A percentile compares a stretch with the other conserved stretches of the same genome.
Conservation (phyloP, 768 basidiomycete species). For the Kwoniella dejecticola region DNA sequence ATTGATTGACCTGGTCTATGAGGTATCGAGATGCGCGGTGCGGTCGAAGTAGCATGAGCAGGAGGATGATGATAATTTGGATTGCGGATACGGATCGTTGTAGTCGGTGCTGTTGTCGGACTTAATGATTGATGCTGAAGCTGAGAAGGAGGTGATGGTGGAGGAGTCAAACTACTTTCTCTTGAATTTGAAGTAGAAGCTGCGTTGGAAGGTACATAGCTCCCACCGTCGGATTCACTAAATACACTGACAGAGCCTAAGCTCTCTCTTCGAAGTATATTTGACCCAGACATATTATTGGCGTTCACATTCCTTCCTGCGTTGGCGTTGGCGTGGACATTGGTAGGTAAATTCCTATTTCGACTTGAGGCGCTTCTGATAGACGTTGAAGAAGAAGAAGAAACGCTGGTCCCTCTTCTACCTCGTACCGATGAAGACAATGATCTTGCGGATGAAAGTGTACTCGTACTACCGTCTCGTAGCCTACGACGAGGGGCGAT, state of each 20-base stretch:
- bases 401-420: conserved; percentile 10
- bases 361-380: conserved; percentile 1
- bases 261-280: conserved; percentile 1
- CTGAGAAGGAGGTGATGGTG: neutral
- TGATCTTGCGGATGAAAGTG: neutral
- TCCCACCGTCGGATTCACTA: conserved; percentile 11
- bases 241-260: neutral
- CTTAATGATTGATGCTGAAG: neutral
- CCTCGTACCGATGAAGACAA: neutral
- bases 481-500: conserved; percentile 32
- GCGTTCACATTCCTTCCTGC: no score
- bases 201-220: neutral
- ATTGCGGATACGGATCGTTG: neutral
- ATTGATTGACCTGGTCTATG: neutral
- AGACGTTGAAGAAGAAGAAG: conserved; percentile 3
- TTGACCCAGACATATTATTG: neutral
- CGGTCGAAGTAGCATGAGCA: neutral
- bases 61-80: neutral
- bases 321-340: neutral
- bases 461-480: conserved; percentile 28
- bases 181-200: neutral
- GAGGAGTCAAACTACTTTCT: conserved; percentile 13
- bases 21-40: neutral
- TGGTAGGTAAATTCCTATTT: neutral
- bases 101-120: neutral